A percentile compares a stretch with the other conserved stretches of the same genome.
Evolutionary conservation across 768 basidiomycete genomes (phyloP).

Genomic region (Boletus sp.): DNA sequence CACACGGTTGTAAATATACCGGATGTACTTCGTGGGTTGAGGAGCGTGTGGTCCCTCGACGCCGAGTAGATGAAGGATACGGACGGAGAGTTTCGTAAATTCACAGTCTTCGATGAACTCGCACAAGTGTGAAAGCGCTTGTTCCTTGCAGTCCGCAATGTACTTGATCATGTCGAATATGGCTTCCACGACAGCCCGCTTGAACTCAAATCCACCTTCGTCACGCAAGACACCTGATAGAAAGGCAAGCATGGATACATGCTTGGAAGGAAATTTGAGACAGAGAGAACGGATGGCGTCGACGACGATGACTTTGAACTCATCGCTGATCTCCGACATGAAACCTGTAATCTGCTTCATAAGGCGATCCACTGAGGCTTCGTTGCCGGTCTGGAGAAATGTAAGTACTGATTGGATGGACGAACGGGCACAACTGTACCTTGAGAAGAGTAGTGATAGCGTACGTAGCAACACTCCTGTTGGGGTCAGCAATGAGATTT

Average conservation of each 20-base stretch:
- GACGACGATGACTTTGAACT: constrained; percentile 99
- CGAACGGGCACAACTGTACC: constrained; percentile 38
- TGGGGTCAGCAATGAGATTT: constrained; percentile 91
- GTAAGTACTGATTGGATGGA: not conserved
- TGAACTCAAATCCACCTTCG: constrained; percentile 99
- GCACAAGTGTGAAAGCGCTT: constrained; percentile 95
- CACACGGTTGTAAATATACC: constrained; percentile 99
- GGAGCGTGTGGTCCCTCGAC: constrained; percentile 93
- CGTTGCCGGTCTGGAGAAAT: constrained; percentile 84
- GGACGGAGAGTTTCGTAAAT: constrained; percentile 97
- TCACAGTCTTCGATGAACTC: constrained; percentile 99
- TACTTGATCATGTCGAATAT: constrained; percentile 99
- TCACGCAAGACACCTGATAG: constrained; percentile 94
- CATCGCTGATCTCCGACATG: constrained; percentile 99
- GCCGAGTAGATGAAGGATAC: constrained; percentile 92
- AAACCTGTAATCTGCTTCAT: constrained; percentile 99
- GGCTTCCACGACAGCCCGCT: constrained; percentile 97
- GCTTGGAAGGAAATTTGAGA: constrained; percentile 97
- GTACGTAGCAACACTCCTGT: constrained; percentile 95
- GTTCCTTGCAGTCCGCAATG: constrained; percentile 93
- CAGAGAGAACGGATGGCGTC: constrained; percentile 97
- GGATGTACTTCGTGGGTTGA: constrained; percentile 98
- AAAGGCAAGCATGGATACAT: constrained; percentile 96
- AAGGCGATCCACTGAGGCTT: constrained; percentile 96
- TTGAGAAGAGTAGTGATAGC: constrained; percentile 98